These are phyloP conservation scores for Pichia terricola DNA, from an alignment of 1,139 yeast genomes.

Conservation along the genomic window DNA sequence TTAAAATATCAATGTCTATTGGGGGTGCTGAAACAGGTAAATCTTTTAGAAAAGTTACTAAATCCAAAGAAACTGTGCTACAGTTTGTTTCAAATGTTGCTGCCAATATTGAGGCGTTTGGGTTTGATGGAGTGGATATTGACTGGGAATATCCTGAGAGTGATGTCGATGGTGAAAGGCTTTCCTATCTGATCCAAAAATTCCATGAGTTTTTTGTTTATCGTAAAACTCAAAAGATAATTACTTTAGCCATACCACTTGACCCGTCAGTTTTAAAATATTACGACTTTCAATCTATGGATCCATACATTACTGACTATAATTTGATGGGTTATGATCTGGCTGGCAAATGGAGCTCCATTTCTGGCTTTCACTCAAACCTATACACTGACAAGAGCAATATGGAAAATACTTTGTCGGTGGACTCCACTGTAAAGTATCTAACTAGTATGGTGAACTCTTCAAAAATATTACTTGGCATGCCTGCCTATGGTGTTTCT, in stretches of 20 bases:
- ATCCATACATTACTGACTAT: slow-evolving; percentile 54
- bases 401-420: slow-evolving; percentile 29
- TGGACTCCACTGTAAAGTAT: slow-evolving; percentile 38
- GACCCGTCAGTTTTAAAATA: slow-evolving; percentile 36
- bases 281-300: slow-evolving; percentile 43
- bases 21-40: slow-evolving; percentile 81
- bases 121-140: slow-evolving; percentile 84
- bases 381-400: slow-evolving; percentile 28
- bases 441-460: slow-evolving; percentile 31
- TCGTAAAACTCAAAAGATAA: slow-evolving; percentile 32
- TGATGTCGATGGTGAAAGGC: slow-evolving; percentile 34
- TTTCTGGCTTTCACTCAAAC: slow-evolving; percentile 63
- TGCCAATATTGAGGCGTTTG: slow-evolving; percentile 39
- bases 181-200: slow-evolving; percentile 35
- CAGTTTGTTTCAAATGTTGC: slow-evolving; percentile 45
- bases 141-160: slow-evolving; percentile 90
- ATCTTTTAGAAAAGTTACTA: slow-evolving; percentile 40
- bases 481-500: slow-evolving; percentile 80
- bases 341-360: slow-evolving; percentile 65
- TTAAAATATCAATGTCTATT: slow-evolving; percentile 61
- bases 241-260: slow-evolving; percentile 76
- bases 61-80: slow-evolving; percentile 28
- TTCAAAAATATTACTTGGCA: slow-evolving; percentile 56
- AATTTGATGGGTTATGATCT: slow-evolving; percentile 90
- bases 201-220: slow-evolving; percentile 28